Base-by-base conservation (phyloP, 768 basidiomycete species). In the Mycena venus region DNA sequence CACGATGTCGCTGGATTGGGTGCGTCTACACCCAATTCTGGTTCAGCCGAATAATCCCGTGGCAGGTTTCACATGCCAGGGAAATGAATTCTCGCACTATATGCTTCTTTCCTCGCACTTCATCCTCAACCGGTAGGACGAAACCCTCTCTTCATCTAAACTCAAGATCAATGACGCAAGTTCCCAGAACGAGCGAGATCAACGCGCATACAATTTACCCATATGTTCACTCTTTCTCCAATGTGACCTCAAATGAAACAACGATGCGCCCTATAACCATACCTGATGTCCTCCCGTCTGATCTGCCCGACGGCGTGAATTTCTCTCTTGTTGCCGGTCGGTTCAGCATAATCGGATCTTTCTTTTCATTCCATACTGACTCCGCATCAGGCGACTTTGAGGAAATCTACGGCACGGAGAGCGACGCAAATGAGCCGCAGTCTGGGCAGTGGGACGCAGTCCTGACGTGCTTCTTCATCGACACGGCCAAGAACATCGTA, bases 401-500 rank as follows among this genome's bases (percentile, higher is more conserved):
- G 78, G 97, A 97, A 78, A 92, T 98, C 21, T 99, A 98, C 79
- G 95, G 95, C 0, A 84, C 84, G 19, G 83, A 85, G 8, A 38
- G 11, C 47, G 84, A 88, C 34, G 86, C 88, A 14, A 84, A 86
- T 34, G 92, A 93, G 73, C 91, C 93, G 5, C 95, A 96, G 62
- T 85, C 89, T 3, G 95, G 94, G 15, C 83, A 90, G 77, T 99
- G 96, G 96, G 92, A 98, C 76, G 95, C 94, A 0, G 89, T 99
- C 9, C 82, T 98, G 75, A 99, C 97, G 1, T 99, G 96, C 81
- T 99, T 99, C 88, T 99, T 99, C 86, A 93, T 99, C 61, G 97
- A 99, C 80, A 98, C 97, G 4, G 96, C 96, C 1, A 94, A 97
- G 79, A 98, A 99, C 80, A 91, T 99, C 38, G 90, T 98, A 21